Base-by-base conservation (phyloP, 805 yeast species). In the Lachancea waltii region DNA sequence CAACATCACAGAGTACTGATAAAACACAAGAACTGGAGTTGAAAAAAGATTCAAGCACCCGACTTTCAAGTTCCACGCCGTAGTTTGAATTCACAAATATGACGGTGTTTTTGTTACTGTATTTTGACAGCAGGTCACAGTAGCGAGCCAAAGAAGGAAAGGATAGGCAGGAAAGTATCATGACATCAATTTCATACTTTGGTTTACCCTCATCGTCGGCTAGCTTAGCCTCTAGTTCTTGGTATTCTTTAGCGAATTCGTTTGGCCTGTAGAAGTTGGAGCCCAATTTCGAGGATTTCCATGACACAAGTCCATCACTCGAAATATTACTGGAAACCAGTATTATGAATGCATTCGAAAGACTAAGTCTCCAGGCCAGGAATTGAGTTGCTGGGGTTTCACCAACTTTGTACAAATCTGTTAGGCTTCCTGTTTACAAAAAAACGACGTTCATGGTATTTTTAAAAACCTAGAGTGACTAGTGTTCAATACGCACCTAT, bases 251-350 rank as follows among this genome's bases (percentile, higher is more conserved):
- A 2, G 54, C 44, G 36, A 54, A 53, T 11, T 55, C 46, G 38
- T 60, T 58, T 8, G 64, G 63, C 10, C 52, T 50, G 37, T 58
- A 60, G 34, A 53, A 56, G 41, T 53, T 56, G 6, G 62, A 55
- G 3, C 63, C 62, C 13, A 56, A 32, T 27, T 53, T 53, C 3
- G 54, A 42, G 8, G 62, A 54, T 39, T 58, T 58, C 64, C 63
- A 60, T 3, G 60, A 50, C 1, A 60, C 53, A 13, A 54, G 36
- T 4, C 62, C 61, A 49, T 58, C 63, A 23, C 54, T 47, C 6
- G 62, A 50, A 7, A 58, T 51, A 35, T 47, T 51, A 16, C 48
- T 50, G 2, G 63, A 58, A 4, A 54, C 49, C 25, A 56, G 40
- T 10, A 58, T 51, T 11, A 56, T 47, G 33, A 56, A 55, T 3